Evolutionary conservation across 768 basidiomycete genomes (phyloP), one percentile per base, ranked within the genome.

Genomic region (Russula brevipes): DNA sequence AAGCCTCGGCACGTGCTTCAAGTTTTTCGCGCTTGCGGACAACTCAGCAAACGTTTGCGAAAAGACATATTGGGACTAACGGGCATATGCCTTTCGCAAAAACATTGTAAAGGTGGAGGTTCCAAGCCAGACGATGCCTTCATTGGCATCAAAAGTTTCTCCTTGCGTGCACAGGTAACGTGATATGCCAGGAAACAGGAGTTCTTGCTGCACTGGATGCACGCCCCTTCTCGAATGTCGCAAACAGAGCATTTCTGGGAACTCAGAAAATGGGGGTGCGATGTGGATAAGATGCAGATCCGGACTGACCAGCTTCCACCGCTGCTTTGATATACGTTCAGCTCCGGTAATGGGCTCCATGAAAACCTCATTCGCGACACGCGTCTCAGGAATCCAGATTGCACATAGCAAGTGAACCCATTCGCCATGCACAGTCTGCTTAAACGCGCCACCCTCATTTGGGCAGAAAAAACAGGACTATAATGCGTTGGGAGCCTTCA

Each of bases 331-430:
- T 51, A 99, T 89, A 65, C 79, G 83, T 55, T 98, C 92, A 0
- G 93, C 81, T 4, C 91, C 92, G 2, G 92, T 91, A 35, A 99
- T 86, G 11, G 97, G 97, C 70, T 99, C 97, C 97, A 98, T 98
- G 72, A 98, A 97, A 11, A 94, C 89, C 47, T 94, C 88, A 73
- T 98, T 98, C 19, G 87, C 87, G 1, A 98, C 91, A 30, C 87
- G 83, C 14, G 93, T 91, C 73, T 98, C 96, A 0, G 96, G 95
- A 3, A 98, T 86, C 93, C 94, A 99, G 57, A 99, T 95, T 4
- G 96, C 94, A 70, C 97, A 99, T 0, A 98, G 81, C 0, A 99
- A 79, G 73, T 99, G 97, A 0, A 94, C 90, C 97, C 97, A 99
- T 64, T 93, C 88, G 0, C 92, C 94, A 36, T 87, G 80, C 0